Conservation (phyloP, 2,329 filamentous ascomycete species). For the Botrytis aclada region DNA sequence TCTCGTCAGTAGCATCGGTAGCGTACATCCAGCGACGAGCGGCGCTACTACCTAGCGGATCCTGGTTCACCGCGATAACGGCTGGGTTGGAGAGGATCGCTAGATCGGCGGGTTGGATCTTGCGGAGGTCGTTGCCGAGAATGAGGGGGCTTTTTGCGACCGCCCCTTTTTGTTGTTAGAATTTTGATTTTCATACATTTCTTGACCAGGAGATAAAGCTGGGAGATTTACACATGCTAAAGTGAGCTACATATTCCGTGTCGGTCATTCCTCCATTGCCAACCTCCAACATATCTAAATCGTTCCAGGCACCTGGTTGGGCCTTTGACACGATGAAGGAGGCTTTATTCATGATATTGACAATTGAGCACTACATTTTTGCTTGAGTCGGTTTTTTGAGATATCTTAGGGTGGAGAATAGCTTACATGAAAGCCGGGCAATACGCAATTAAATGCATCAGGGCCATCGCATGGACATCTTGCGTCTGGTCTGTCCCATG, state of each 20-base stretch:
- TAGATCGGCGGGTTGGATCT: slow-evolving; percentile 38
- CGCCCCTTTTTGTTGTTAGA: slow-evolving; percentile 27
- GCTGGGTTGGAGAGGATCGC: slow-evolving; percentile 43
- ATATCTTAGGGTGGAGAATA: no score
- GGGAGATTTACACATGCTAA: slow-evolving; percentile 31
- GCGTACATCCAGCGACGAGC: slow-evolving; percentile 46
- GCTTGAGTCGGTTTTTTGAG: neutral
- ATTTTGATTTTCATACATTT: neutral
- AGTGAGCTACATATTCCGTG: slow-evolving; percentile 40
- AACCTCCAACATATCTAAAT: slow-evolving; percentile 40
- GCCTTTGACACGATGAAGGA: slow-evolving; percentile 35
- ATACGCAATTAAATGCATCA: slow-evolving; percentile 34
- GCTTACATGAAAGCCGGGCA: slow-evolving; percentile 33
- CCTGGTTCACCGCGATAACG: slow-evolving; percentile 46
- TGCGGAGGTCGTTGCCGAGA: slow-evolving; percentile 36
- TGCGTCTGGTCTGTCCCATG: slow-evolving; percentile 42
- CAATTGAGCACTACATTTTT: slow-evolving; percentile 30
- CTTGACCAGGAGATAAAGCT: neutral
- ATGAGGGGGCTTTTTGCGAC: slow-evolving; percentile 35
- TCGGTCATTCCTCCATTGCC: slow-evolving; percentile 40
- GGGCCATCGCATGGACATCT: slow-evolving; percentile 43
- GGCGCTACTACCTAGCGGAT: slow-evolving; percentile 41
- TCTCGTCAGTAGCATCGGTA: slow-evolving; percentile 42
- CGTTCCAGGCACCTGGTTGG: slow-evolving; percentile 37
- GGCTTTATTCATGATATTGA: slow-evolving; percentile 35